Base-by-base conservation (phyloP, 2,329 filamentous ascomycete genomes). In the Hysterium pulicare region DNA sequence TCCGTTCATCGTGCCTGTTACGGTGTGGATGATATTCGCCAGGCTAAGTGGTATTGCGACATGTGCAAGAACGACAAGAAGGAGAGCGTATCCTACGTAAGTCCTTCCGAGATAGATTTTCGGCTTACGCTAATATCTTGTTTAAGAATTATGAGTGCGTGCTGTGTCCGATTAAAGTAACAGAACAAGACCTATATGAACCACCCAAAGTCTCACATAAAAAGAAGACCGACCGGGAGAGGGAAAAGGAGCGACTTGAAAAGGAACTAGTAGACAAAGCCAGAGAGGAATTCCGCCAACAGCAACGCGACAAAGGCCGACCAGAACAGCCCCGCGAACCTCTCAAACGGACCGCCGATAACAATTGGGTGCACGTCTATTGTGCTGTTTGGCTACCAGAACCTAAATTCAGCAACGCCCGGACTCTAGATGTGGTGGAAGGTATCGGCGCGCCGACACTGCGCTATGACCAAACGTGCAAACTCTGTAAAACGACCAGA, bases 291-390 rank as follows among this genome's bases (percentile, higher is more conserved):
- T 95, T 95, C 65, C 81, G 82, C 31, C 86, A 86, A 62, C 84
- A 82, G 59, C 91, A 98, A 67, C 81, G 88, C 59, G 86, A 91
- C 47, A 81, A 85, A 56, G 89, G 90, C 53, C 86, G 90, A 36
- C 91, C 93, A 1, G 69, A 85, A 26, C 81, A 88, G 50, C 93
- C 93, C 20, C 82, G 93, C 36, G 93, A 97, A 63, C 86, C 93
- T 3, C 73, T 98, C 49, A 98, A 98, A 70, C 82, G 88, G 37
- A 98, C 93, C 0, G 87, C 86, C 3, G 90, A 94, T 62, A 97
- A 97, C 70, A 97, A 97, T 60, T 98, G 93, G 93, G 88, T 96
- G 13, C 93, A 98, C 63, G 89, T 97, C 21, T 84, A 86, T 28
- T 98, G 93, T 61, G 90, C 93, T 1, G 75, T 95, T 15, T 97